These are phyloP conservation scores for Naganishia kalamii DNA, from an alignment of 768 basidiomycete species.

Conservation along the genomic window DNA sequence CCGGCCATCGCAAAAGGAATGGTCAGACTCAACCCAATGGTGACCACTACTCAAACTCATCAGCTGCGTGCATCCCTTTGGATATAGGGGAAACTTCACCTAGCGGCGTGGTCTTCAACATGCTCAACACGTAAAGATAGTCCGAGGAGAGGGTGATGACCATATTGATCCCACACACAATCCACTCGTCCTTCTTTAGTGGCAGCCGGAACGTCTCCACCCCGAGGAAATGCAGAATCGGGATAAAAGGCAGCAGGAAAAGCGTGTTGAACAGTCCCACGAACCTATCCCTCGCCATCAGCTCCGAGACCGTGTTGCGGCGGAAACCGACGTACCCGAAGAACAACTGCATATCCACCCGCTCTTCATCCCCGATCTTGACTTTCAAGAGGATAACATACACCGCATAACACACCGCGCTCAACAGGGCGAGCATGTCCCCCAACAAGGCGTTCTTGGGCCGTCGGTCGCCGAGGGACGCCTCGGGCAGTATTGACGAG, in stretches of 20 bases:
- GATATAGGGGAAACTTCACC: conserved; percentile 26
- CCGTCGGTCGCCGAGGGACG: neutral
- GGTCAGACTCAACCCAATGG: conserved; percentile 83
- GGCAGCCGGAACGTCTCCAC: conserved; percentile 72
- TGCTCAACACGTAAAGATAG: conserved; percentile 57
- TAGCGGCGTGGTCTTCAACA: conserved; percentile 88
- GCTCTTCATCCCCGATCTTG: conserved; percentile 68
- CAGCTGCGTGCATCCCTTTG: neutral
- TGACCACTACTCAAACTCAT: conserved; percentile 57
- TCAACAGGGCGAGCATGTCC: conserved; percentile 75
- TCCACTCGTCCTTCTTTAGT: conserved; percentile 51
- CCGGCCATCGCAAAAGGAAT: conserved; percentile 86
- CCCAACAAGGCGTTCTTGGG: conserved; percentile 57
- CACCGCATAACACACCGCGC: conserved; percentile 77
- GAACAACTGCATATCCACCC: conserved; percentile 88
- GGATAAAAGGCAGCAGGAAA: conserved; percentile 66
- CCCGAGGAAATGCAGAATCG: conserved; percentile 67
- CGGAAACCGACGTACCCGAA: conserved; percentile 53
- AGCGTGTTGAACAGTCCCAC: conserved; percentile 81
- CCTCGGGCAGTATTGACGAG: conserved; percentile 20
- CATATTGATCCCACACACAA: conserved; percentile 62
- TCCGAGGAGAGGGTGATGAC: conserved; percentile 74
- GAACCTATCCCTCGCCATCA: conserved; percentile 52
- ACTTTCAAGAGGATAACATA: conserved; percentile 89
- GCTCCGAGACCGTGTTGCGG: neutral